Evolutionary conservation across 176 grass and related monocot species (phyloP), one percentile per base, ranked within the genome.

Genomic region (Chloris gayana): DNA sequence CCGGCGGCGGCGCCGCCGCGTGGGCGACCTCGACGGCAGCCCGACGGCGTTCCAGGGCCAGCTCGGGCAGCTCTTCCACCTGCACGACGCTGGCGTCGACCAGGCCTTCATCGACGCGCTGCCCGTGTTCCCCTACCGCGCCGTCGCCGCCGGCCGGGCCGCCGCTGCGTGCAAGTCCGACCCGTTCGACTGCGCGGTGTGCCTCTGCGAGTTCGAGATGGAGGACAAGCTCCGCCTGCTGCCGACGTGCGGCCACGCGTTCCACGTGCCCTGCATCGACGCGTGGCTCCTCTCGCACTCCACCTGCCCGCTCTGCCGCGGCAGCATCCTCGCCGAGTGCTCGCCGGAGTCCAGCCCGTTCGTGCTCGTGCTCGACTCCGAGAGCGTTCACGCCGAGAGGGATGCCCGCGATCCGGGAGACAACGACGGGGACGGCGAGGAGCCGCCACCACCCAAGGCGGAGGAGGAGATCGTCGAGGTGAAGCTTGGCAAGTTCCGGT

Each of bases 261-360:
- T 98, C 83, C 96, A 98, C 45, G 81, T 91, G 4, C 83, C 93
- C 22, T 98, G 95, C 80, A 98, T 98, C 26, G 95, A 98, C 34
- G 91, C 92, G 5, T 98, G 92, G 92, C 87, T 98, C 24, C 80
- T 98, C 13, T 89, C 95, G 50, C 95, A 98, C 88, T 98, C 95
- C 58, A 94, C 95, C 2, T 98, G 95, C 81, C 95, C 95, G 35
- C 88, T 98, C 29, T 98, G 95, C 85, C 84, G 95, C n/a, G 84
- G 84, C 25, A 89, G 86, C 79, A 79, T 98, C 74, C 70, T 98
- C 73, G 42, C 63, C 73, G 42, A 75, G 14, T 61, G 50, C 75
- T 87, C 84, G 31, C 82, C 89, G 1, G 78, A 47, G 19, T 89
- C 82, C 53, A 92, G 87, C 51, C 89, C 87, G 47, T 1, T 89